Base-by-base conservation (phyloP, 352 stramenopile genomes). In the Phytophthora pseudosyringae region DNA sequence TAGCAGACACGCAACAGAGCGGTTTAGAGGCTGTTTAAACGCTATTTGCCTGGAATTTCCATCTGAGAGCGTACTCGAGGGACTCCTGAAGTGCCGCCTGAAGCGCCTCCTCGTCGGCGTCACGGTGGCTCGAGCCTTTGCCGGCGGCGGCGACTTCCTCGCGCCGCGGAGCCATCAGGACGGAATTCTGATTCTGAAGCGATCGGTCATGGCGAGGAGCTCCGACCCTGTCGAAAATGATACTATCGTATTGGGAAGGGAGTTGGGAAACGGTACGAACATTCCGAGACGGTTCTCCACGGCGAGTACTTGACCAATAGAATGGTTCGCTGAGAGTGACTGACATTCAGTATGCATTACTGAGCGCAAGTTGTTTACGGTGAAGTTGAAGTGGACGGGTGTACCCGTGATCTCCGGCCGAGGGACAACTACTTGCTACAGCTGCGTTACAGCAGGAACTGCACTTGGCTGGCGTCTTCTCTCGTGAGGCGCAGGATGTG, bases 391-490 rank as follows among this genome's bases (percentile, higher is more conserved):
- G 21, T 58, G 21, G 21, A 1, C 21, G 21, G 21, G 21, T 21
- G 21, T 21, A 21, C 2, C 21, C 1, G 2, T 2, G 21, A 2
- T 21, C 21, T 2, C 21, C 21, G 21, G 21, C 21, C 21, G 21
- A 21, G 21, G 21, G 21, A 21, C 21, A 21, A 21, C 21, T 46
- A 21, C 21, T 46, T 40, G 12, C 5, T 13, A 40, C 16, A n/a
- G 31, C 29, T 28, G 33, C 31, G 16, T 71, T 62, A 94, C 33
- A 94, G 70, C 13, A 92, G 53, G 43, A 94, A 94, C 51, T 94
- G 81, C 32, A 94, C 86, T 74, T 94, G 83, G 21, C 83, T 94
- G 1, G 81, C 86, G 63, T 94, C 86, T 67, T 94, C 86, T 26
- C 86, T 78, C 25, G 81, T 94, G 26, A 94, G 70, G 1, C 83